Evolutionary conservation across 2,329 filamentous ascomycete species (phyloP).

Genomic region (Diaporthe longicolla): DNA sequence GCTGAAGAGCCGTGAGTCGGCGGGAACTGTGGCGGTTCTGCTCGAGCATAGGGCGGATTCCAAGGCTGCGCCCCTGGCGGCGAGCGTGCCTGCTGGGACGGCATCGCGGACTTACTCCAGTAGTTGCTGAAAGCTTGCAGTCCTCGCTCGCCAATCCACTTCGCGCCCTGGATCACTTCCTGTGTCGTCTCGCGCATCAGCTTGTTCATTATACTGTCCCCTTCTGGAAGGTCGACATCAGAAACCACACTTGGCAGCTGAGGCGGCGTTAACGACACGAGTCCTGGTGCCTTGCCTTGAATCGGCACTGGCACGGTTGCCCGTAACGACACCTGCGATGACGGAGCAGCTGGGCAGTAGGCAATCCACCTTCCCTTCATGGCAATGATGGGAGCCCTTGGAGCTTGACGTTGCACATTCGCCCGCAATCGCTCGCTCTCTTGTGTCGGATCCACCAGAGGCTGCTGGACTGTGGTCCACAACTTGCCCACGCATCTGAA

Average conservation of each 20-base stretch:
- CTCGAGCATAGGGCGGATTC: constrained; percentile 59
- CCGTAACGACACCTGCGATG: constrained; percentile 78
- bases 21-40: constrained; percentile 73
- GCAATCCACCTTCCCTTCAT: constrained; percentile 83
- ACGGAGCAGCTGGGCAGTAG: constrained; percentile 80
- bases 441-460: constrained; percentile 62
- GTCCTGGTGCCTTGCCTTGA: constrained; percentile 68
- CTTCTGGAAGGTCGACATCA: constrained; percentile 79
- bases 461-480: constrained; percentile 87
- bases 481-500: constrained; percentile 86
- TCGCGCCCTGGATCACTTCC: constrained; percentile 80
- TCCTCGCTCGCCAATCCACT: constrained; percentile 83
- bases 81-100: constrained; percentile 62
- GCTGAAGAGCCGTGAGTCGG: constrained; percentile 79
- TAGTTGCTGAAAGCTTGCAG: constrained; percentile 85
- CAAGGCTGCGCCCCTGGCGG: constrained; percentile 62
- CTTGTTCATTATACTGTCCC: constrained; percentile 80
- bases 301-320: constrained; percentile 73
- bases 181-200: constrained; percentile 85
- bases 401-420: constrained; percentile 57
- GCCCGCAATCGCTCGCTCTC: constrained; percentile 61
- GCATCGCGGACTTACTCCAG: constrained; percentile 72
- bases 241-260: constrained; percentile 77
- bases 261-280: constrained; percentile 75
- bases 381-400: constrained; percentile 76